A percentile compares a stretch with the other conserved stretches of the same genome.
These are phyloP conservation scores for Deinandra increscens DNA, from an alignment of 129 eudicot genomes.

Conservation along the genomic window DNA sequence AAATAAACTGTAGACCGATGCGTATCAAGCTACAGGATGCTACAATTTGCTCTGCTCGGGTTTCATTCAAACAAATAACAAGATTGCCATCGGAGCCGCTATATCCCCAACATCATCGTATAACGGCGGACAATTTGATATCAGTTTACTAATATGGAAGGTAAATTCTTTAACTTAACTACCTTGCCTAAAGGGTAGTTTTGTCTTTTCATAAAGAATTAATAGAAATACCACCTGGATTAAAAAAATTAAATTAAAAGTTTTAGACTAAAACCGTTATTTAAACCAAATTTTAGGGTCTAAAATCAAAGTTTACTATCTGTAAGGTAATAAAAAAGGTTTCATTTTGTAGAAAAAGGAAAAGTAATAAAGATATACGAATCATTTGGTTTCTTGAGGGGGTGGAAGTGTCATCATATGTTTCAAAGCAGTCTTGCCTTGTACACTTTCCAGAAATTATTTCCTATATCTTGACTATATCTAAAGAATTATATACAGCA, in stretches of 20 bases:
- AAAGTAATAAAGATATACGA: constrained; percentile 19
- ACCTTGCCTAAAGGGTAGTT: too few relatives aligned
- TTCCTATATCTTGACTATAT: not conserved
- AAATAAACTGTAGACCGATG: constrained; percentile 62
- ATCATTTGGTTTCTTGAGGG: constrained; percentile 35
- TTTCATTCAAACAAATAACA: constrained; percentile 77
- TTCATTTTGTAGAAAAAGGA: constrained; percentile 14
- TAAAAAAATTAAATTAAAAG: too few relatives aligned
- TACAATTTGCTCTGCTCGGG: constrained; percentile 94
- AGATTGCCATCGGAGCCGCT: constrained; percentile 87
- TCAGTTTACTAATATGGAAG: constrained; percentile 87
- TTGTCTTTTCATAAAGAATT: too few relatives aligned
- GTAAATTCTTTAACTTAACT: constrained; percentile 33
- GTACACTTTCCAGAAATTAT: constrained; percentile 31
- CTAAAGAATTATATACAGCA: not conserved
- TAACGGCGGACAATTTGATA: constrained; percentile 82
- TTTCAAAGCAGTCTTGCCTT: constrained; percentile 36
- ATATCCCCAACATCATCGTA: constrained; percentile 84
- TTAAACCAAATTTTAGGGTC: too few relatives aligned
- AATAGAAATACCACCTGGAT: too few relatives aligned
- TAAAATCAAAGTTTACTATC: too few relatives aligned
- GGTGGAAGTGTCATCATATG: constrained; percentile 35
- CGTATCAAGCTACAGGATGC: constrained; percentile 93
- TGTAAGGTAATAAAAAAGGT: too few relatives aligned
- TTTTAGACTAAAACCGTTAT: too few relatives aligned